Percentiles rank a stretch among this genome's conserved stretches.
Evolutionary conservation across 129 eudicot species (phyloP).

Genomic region (Glebionis coronaria): DNA sequence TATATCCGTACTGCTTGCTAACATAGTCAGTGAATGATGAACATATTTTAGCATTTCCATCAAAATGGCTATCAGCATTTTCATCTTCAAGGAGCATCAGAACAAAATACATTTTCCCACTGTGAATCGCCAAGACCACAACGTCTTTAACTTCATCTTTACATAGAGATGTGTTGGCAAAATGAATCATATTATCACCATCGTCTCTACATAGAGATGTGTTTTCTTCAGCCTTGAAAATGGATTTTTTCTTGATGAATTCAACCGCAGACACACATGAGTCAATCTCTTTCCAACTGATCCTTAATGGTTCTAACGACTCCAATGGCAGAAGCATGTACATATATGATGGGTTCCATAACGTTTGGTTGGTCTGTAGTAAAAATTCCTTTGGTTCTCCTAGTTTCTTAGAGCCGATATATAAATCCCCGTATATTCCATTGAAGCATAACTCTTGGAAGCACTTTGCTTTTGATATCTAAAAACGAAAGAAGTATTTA

Average conservation of each 20-base stretch:
- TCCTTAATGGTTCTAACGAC: slow-evolving; percentile 28
- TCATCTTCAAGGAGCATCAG: slow-evolving; percentile 45
- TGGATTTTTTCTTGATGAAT: slow-evolving; percentile 50
- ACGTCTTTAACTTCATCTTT: slow-evolving; percentile 29
- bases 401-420: slow-evolving; percentile 38
- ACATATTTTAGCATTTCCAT: slow-evolving; percentile 41
- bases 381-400: slow-evolving; percentile 44
- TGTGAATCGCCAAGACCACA: slow-evolving; percentile 74
- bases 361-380: slow-evolving; percentile 31
- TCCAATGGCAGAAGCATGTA: slow-evolving; percentile 79
- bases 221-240: slow-evolving; percentile 43
- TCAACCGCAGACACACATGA: slow-evolving; percentile 58
- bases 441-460: slow-evolving; percentile 83
- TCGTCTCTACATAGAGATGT: slow-evolving; percentile 30
- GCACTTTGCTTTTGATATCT: slow-evolving; percentile 67
- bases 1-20: slow-evolving; percentile 47
- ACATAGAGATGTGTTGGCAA: slow-evolving; percentile 57
- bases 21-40: slow-evolving; percentile 66
- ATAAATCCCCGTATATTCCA: slow-evolving; percentile 71
- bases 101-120: slow-evolving; percentile 70
- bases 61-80: slow-evolving; percentile 65
- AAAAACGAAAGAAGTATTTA: too few species aligned
- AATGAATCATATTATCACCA: slow-evolving; percentile 33
- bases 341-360: slow-evolving; percentile 71
- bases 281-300: slow-evolving; percentile 69